Evolutionary conservation across 2,329 filamentous ascomycete species (phyloP).

Genomic region (Clonostachys chloroleuca): DNA sequence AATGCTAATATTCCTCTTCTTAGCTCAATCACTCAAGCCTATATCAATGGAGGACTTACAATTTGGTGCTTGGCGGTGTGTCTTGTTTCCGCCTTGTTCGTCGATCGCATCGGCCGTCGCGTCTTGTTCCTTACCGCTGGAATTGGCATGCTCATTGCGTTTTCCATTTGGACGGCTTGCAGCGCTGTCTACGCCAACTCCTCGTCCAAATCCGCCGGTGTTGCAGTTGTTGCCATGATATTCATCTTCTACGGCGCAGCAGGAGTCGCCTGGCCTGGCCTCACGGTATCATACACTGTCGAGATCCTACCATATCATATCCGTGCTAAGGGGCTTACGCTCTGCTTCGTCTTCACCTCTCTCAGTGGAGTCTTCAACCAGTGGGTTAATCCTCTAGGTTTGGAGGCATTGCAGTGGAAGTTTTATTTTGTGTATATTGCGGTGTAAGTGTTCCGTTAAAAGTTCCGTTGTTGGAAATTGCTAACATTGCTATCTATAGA

Average conservation of each 20-base stretch:
- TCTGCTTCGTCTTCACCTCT: conserved; percentile 12
- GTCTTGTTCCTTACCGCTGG: conserved; percentile 29
- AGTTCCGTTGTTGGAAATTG: too few relatives aligned
- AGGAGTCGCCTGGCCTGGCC: conserved; percentile 5
- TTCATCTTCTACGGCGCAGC: conserved; percentile 23
- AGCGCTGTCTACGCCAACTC: conserved; percentile 5
- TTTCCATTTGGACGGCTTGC: conserved; percentile 18
- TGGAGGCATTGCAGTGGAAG: conserved; percentile 32
- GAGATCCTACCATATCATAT: conserved; percentile 7
- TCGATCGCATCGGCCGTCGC: conserved; percentile 28
- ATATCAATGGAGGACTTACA: conserved; percentile 15
- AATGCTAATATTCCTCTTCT: too few relatives aligned
- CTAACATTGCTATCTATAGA: too few relatives aligned
- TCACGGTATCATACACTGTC: conserved; percentile 4
- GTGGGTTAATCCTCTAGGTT: conserved; percentile 35
- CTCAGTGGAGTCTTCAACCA: conserved; percentile 27
- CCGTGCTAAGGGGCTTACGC: conserved; percentile 9
- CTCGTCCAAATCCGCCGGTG: conserved; percentile 9
- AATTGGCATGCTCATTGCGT: conserved; percentile 22
- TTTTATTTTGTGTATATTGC: conserved; percentile 37
- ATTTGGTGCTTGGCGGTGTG: conserved; percentile 10
- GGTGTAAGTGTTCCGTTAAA: conserved; percentile 6
- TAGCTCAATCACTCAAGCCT: conserved; percentile 22
- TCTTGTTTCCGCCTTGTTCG: conserved; percentile 19
- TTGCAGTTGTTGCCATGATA: conserved; percentile 22